Evolutionary conservation across 495 filamentous ascomycete genomes (phyloP), one percentile per base, ranked within the genome.

Genomic region (Neurospora sp.): DNA sequence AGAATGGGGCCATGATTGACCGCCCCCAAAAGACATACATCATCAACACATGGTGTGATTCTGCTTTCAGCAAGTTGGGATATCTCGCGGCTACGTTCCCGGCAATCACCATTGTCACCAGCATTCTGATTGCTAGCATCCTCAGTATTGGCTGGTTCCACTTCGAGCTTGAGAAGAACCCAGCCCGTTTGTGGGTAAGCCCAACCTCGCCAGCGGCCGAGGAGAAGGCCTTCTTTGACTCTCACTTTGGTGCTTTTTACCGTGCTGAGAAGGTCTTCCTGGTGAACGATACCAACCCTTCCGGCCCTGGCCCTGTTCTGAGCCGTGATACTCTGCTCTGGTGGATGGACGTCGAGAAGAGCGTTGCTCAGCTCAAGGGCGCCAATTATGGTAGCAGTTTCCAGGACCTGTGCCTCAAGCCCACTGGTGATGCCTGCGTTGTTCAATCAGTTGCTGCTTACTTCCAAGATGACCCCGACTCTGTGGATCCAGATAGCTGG

Each of bases 161-260:
- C 54, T 98, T 98, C 76, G 85, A 90, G 2, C 86, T 99, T 72
- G 96, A 98, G 79, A 92, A 87, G 23, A 91, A 97, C 73, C 96
- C 96, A 1, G 96, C 96, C 12, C 90, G 93, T 39, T 82, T 99
- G 62, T 99, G 96, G 96, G 96, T 99, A 16, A 95, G 94, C 77
- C 96, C 96, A 12, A 91, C 92, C 14, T 98, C 95, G 2, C 89
- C 89, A 54, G 95, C 96, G 18, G 95, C 96, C 0, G 86, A 93
- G 81, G 96, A 98, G 81, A 99, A 99, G 83, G 85, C 86, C 16
- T 98, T 96, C 80, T 99, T 98, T 77, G 96, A 98, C 81, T 82
- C 89, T n/a, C 94, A 93, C 73, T 99, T 99, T 79, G 96, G 95
- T 1, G 93, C 96, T 2, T 99, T 99, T 80, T 98, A 93, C 80